Conservation (phyloP, 345 rosid genomes). For the Raphanus raphanistrum region DNA sequence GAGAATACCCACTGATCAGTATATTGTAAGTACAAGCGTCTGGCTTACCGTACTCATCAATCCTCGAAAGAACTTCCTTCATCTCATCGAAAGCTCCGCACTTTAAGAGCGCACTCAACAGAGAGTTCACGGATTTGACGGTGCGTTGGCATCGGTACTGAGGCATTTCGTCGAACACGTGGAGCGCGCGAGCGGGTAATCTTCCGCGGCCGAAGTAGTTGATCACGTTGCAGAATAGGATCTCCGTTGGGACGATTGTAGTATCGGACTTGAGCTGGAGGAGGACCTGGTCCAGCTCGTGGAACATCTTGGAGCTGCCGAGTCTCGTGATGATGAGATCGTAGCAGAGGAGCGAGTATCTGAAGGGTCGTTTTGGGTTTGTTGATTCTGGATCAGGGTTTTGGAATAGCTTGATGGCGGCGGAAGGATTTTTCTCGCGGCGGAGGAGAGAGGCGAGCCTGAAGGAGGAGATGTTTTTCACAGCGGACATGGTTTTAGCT, state of each 20-base stretch:
- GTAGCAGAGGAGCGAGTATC: constrained; percentile 62
- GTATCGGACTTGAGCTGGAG: constrained; percentile 55
- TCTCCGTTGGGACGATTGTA: constrained; percentile 51
- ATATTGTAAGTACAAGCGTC: constrained; percentile 79
- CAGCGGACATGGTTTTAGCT: constrained; percentile 28
- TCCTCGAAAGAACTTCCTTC: constrained; percentile 38
- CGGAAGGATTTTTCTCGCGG: constrained; percentile 56
- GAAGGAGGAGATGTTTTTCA: constrained; percentile 54
- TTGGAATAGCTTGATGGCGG: constrained; percentile 58
- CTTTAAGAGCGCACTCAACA: constrained; percentile 49
- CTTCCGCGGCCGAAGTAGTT: constrained; percentile 57
- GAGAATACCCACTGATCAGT: constrained; percentile 48
- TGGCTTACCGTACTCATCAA: constrained; percentile 47
- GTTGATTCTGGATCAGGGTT: constrained; percentile 45
- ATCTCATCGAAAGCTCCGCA: constrained; percentile 50
- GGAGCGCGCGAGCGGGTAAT: constrained; percentile 48
- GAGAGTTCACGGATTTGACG: constrained; percentile 59
- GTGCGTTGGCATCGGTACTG: constrained; percentile 55
- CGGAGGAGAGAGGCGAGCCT: constrained; percentile 71
- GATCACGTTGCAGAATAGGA: constrained; percentile 66
- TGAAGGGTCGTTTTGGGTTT: constrained; percentile 38
- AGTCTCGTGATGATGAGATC: constrained; percentile 82
- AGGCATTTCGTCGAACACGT: constrained; percentile 67
- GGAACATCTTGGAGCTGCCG: constrained; percentile 73
- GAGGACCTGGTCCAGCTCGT: constrained; percentile 63